Evolutionary conservation across 495 filamentous ascomycete genomes (phyloP), one percentile per base, ranked within the genome.

Genomic region (Hyaloscypha variabilis): DNA sequence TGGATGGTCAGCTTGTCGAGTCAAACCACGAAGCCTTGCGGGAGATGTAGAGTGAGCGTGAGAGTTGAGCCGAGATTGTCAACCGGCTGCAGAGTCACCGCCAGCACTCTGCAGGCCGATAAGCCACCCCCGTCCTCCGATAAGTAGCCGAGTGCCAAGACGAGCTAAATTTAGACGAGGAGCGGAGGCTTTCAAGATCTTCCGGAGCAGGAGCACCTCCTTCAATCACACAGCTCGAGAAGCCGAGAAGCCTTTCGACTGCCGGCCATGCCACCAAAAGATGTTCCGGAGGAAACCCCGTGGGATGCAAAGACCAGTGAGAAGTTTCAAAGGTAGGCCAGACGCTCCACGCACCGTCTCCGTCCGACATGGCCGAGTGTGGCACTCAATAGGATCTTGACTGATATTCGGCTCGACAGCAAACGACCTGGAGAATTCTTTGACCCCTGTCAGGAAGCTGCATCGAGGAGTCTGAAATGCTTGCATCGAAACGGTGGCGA

Each of bases 391-490:
- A 21, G n/a, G 28, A 23, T 58, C 31, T 34, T 6, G 3, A 24
- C 30, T 54, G 29, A 55, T 63, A 50, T 34, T n/a, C 58, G 23
- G 21, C 25, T 60, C 19, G 36, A 19, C 69, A 97, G 94, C 69
- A 98, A 98, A 80, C 79, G 77, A 58, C 80, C 86, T 65, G 95
- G 92, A 77, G 86, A 96, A 75, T 97, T 88, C 77, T 91, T 92
- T 71, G 94, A 98, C 72, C 94, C 94, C 17, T 98, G 94, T 74
- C 93, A 97, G 73, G 92, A 96, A 62, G 93, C 91, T n/a, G 94
- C 95, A n/a, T 77, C 86, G 54, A 82, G 86, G 65, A 97, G 92
- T 76, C 85, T 96, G 14, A 87, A 84, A 72, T 98, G 94, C 77
- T 81, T 98, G 76, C 87, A 91, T 69, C 87, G 94, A 25, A 98